Evolutionary conservation across 768 basidiomycete genomes (phyloP).

Genomic region (Suillus bovinus): DNA sequence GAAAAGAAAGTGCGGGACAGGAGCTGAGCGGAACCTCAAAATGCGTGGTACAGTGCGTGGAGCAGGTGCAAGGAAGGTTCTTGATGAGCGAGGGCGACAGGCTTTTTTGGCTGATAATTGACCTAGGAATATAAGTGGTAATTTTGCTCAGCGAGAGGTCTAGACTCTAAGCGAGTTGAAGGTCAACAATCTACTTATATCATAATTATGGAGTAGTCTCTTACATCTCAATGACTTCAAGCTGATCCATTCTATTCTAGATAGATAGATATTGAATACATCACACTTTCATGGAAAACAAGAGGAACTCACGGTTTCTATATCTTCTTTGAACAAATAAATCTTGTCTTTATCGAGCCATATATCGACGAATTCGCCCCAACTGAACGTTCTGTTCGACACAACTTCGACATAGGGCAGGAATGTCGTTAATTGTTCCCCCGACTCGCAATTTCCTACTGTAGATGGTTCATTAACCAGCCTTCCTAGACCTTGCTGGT

Average conservation of each 20-base stretch:
- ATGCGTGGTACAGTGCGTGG: background rate
- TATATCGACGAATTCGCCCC: background rate
- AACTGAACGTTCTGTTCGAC: background rate
- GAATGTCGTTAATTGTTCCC: background rate
- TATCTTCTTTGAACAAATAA: background rate
- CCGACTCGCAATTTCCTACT: background rate
- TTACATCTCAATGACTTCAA: conserved; percentile 1
- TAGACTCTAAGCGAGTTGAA: background rate
- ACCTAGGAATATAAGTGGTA: background rate
- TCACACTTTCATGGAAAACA: background rate
- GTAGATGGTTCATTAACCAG: background rate
- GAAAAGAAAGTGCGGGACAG: background rate
- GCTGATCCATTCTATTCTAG: background rate
- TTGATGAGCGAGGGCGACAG: background rate
- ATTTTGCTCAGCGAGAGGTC: background rate
- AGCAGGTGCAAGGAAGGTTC: background rate
- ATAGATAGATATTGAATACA: background rate
- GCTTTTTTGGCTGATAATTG: background rate
- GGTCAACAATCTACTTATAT: background rate
- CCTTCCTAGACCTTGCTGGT: background rate
- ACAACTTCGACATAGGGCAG: conserved; percentile 1
- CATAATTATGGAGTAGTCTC: background rate
- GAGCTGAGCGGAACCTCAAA: background rate
- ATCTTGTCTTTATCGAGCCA: background rate
- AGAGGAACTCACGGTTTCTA: background rate